Evolutionary conservation across 768 basidiomycete species (phyloP).

Genomic region (Podaxis sp.): DNA sequence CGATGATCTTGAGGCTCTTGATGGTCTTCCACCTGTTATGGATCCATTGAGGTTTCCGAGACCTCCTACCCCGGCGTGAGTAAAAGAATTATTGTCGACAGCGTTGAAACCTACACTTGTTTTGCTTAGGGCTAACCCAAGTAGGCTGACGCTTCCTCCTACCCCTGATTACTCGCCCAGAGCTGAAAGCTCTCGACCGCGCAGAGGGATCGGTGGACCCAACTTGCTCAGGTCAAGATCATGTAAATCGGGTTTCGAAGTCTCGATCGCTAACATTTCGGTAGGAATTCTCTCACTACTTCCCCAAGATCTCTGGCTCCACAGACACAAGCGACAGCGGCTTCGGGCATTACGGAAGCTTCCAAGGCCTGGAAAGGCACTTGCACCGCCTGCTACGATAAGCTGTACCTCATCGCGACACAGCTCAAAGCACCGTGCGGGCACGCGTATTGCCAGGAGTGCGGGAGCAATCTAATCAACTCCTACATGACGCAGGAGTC

Average conservation of each 20-base stretch:
- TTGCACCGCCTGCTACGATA: conserved; percentile 1
- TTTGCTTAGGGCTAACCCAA: neutral
- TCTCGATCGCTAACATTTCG: neutral
- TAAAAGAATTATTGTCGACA: neutral
- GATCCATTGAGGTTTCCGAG: neutral
- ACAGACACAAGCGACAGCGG: neutral
- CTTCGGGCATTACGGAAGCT: neutral
- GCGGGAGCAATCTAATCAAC: conserved; percentile 10
- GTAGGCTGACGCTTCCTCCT: neutral
- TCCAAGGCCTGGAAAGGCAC: neutral
- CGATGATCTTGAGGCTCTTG: neutral
- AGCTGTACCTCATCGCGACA: neutral
- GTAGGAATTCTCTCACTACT: neutral
- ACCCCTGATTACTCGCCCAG: neutral
- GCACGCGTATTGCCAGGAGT: conserved; percentile 15
- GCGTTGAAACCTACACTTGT: neutral
- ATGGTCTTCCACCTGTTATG: neutral
- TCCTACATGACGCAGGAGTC: conserved; percentile 15
- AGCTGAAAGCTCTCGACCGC: neutral
- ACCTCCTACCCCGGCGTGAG: neutral
- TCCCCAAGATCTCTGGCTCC: neutral
- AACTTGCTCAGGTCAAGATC: neutral
- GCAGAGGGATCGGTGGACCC: neutral
- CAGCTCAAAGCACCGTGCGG: conserved; percentile 15
- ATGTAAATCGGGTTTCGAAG: neutral